phyloP scores from a whole-genome alignment of 352 stramenopile genomes.

The Globisporangium viniferum region DNA sequence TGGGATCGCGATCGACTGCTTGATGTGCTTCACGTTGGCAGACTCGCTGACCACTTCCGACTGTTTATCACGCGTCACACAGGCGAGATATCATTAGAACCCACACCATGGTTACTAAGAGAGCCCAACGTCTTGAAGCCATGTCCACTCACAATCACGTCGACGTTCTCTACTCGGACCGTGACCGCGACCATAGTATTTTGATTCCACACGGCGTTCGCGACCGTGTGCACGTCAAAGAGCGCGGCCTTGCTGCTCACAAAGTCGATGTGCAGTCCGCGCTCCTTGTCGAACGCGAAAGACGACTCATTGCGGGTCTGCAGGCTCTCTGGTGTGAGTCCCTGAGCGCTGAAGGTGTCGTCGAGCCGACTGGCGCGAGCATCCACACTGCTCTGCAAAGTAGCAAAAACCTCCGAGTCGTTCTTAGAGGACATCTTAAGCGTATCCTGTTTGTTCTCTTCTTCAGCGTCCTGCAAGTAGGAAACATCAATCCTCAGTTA shows the following conservation, averaged over 20 bases:
- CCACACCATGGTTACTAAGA: background rate
- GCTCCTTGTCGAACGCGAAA: background rate
- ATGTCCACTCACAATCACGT: background rate
- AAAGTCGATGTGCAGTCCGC: background rate
- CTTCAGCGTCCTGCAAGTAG: too few relatives aligned
- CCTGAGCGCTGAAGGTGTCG: background rate
- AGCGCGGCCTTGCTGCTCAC: background rate
- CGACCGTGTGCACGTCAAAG: background rate
- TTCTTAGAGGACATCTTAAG: background rate
- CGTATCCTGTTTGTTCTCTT: background rate
- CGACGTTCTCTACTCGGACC: background rate
- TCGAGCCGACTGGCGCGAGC: background rate
- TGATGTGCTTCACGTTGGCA: background rate
- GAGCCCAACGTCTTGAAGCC: too few relatives aligned
- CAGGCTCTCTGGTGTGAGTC: background rate
- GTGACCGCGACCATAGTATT: background rate
- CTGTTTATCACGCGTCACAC: background rate
- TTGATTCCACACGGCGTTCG: background rate
- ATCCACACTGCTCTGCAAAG: background rate
- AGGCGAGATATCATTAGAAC: background rate
- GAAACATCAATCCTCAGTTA: too few relatives aligned
- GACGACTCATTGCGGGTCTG: background rate
- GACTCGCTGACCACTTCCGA: background rate
- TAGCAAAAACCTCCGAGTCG: background rate
- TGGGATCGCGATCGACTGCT: background rate